Percentiles rank a stretch among this genome's conserved stretches.
Conservation (phyloP, 257 asterid species). For the Solanum rostratum region DNA sequence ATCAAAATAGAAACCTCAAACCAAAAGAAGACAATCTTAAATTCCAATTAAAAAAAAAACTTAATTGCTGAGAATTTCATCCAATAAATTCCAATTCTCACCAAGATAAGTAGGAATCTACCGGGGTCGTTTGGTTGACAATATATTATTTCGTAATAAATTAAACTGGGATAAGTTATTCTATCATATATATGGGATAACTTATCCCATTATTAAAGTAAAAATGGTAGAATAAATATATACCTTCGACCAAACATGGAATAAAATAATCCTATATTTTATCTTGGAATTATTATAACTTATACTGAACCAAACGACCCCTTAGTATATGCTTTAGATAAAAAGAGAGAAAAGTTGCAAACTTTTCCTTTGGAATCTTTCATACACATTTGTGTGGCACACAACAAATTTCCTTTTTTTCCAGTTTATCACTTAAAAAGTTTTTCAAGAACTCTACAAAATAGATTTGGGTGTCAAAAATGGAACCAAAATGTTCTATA, state of each 20-base stretch:
- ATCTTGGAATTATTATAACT: too few species aligned
- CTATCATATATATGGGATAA: too few species aligned
- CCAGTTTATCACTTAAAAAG: neutral
- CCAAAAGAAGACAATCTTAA: neutral
- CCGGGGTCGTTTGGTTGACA: too few species aligned
- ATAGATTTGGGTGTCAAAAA: neutral
- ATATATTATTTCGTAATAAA: too few species aligned
- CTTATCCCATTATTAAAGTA: too few species aligned
- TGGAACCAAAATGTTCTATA: neutral
- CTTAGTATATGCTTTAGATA: neutral
- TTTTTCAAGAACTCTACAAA: neutral
- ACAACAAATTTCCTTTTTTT: neutral
- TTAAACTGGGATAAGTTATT: too few species aligned
- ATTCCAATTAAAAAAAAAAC: neutral
- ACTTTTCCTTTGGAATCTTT: neutral
- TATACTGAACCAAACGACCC: too few species aligned
- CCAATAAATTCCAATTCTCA: neutral
- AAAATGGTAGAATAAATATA: too few species aligned
- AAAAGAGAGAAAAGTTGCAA: neutral
- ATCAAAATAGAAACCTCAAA: neutral
- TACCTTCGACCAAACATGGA: too few species aligned
- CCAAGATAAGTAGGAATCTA: neutral
- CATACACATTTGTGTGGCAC: neutral
- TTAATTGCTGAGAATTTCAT: neutral
- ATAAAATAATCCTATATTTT: too few species aligned